Base-by-base conservation (phyloP, 2,329 filamentous ascomycete species). In the Penicillium sp. region DNA sequence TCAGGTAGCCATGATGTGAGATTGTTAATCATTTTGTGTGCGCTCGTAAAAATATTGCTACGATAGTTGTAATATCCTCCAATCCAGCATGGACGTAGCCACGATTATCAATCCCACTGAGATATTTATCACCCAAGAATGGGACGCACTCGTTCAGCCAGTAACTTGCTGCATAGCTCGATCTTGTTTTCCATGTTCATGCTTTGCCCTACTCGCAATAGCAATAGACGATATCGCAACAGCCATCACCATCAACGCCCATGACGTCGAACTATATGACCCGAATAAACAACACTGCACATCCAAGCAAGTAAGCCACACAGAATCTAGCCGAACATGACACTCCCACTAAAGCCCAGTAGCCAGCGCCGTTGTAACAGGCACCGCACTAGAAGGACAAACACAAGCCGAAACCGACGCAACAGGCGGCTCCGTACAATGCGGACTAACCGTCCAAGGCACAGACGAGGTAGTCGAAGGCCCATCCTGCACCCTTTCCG, bases 341-440 rank as follows among this genome's bases (percentile, higher is more conserved):
- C 25, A 29, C 6, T 1, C 22, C 5, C 19, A 22, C 19, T 49
- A 55, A 37, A 46, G 18, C 18, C 41, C 44, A n/a, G 55, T 54
- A 33, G 58, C 62, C 41, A 65, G 50, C 14, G 60, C 57, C 2
- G 64, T 65, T 0, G 63, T 66, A 33, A 69, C 64, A 8, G 64
- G 62, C 10, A 53, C 51, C 7, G 62, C 64, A 41, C 62, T 61
- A 14, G 61, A 60, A 30, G 58, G 50, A 53, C 66, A 69, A 38
- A 69, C 60, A 55, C 66, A 69, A 50, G 56, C 53, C 13, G 60
- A 37, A 6, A 58, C 57, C 14, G 64, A 66, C 0, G 64, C 59
- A n/a, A 65, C 59, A 4, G 66, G 66, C 4, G 66, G 64, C 49
- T 48, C 61, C 0, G 64, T 68, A 47, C 68, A 71, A 55, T 70